Evolutionary conservation across 2,329 filamentous ascomycete genomes (phyloP).

Genomic region (Magnaporthiopsis poae): DNA sequence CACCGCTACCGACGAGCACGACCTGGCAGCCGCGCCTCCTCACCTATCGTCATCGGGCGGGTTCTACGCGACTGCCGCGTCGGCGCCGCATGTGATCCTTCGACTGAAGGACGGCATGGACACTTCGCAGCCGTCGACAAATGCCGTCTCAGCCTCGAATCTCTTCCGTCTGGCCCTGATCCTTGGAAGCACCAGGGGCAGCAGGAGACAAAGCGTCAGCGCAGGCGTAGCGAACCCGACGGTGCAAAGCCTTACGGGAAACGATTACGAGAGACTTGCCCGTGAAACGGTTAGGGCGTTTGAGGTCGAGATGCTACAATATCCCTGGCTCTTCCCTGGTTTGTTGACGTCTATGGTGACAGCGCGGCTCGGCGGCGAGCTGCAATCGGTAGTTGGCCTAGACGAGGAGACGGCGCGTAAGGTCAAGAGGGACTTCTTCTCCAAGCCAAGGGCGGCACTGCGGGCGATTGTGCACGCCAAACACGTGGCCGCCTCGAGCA

Average conservation of each 20-base stretch:
- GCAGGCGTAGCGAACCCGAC: not conserved
- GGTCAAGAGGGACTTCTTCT: conserved; percentile 14
- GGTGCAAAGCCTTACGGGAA: not conserved
- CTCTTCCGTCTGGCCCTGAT: conserved; percentile 69
- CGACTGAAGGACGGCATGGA: conserved; percentile 94
- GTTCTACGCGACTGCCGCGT: conserved; percentile 61
- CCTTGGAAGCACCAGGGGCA: conserved; percentile 41
- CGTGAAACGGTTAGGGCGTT: conserved; percentile 73
- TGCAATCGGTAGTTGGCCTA: conserved; percentile 13
- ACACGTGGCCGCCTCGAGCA: too few relatives aligned
- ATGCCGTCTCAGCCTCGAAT: conserved; percentile 77
- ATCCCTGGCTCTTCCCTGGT: conserved; percentile 82
- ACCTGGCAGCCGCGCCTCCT: conserved; percentile 10
- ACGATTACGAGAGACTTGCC: conserved; percentile 52
- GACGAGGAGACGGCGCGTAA: conserved; percentile 10
- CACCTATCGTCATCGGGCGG: conserved; percentile 39
- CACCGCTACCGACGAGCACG: conserved; percentile 22
- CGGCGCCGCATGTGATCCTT: conserved; percentile 62
- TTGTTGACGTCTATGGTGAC: conserved; percentile 68
- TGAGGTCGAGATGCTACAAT: conserved; percentile 81
- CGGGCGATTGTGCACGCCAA: conserved; percentile 15
- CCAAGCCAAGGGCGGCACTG: conserved; percentile 20
- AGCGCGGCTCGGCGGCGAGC: conserved; percentile 57
- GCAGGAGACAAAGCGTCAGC: conserved; percentile 1
- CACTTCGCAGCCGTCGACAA: conserved; percentile 78